Conservation (phyloP, 257 asterid species). For the Przewalskia tangutica region DNA sequence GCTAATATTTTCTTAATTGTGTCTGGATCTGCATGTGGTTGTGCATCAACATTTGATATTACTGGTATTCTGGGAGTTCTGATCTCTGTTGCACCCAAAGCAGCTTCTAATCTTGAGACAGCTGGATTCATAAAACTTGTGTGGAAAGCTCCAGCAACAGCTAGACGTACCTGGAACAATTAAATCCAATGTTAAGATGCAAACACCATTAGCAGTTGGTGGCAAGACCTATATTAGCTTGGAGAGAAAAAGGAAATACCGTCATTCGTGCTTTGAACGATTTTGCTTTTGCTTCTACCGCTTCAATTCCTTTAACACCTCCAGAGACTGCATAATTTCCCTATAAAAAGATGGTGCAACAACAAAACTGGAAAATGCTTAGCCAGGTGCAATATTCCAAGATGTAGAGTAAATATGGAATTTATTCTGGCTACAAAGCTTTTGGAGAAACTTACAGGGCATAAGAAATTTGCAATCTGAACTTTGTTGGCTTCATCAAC, state of each 20-base stretch:
- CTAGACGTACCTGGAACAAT: constrained; percentile 61
- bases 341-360: constrained; percentile 21
- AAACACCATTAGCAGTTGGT: not conserved
- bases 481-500: constrained; percentile 86
- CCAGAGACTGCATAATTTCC: constrained; percentile 98
- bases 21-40: constrained; percentile 55
- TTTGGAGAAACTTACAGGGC: constrained; percentile 52
- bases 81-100: constrained; percentile 67
- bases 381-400: not conserved
- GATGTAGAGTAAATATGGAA: not conserved
- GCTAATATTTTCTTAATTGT: constrained; percentile 70
- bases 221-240: not conserved
- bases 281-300: constrained; percentile 93
- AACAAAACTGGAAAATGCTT: not conserved
- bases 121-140: constrained; percentile 95
- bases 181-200: not conserved
- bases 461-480: constrained; percentile 92
- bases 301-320: constrained; percentile 93
- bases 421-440: not conserved
- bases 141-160: constrained; percentile 98
- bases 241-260: constrained; percentile 20
- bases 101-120: constrained; percentile 78
- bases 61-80: constrained; percentile 79
- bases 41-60: constrained; percentile 88
- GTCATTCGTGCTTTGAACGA: constrained; percentile 96